Evolutionary conservation across 768 basidiomycete genomes (phyloP), one percentile per base, ranked within the genome.

Genomic region (Lactifluus rugatus): DNA sequence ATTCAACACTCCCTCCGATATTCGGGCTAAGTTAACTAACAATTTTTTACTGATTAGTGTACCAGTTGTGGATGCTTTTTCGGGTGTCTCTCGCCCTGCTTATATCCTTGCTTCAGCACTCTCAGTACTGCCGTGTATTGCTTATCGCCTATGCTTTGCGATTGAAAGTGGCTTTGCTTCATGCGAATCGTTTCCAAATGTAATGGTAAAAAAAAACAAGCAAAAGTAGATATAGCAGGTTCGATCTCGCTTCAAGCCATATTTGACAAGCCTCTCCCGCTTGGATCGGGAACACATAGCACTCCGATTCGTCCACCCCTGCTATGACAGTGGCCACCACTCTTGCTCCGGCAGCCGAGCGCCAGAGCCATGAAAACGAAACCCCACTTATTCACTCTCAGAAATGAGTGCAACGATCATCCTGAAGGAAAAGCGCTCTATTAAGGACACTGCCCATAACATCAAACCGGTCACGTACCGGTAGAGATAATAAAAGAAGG

Each of bases 401-500:
- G 76, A 74, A 62, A 79, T 78, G 63, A 79, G 74, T 8, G 78
- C 78, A 47, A 78, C 73, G 64, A 79, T 79, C 78, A 79, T 79
- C 61, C 78, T 79, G 64, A 37, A 39, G 26, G 11, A 32, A 51
- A 21, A 13, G 34, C 41, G 14, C 36, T 21, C 14, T 16, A 21
- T 48, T 39, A 39, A 45, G 42, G 21, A 37, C 13, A 36, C 26
- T 17, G 34, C 23, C 19, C 19, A 17, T 19, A 25, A 32, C 28
- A 39, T 0, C 14, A 17, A 17, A 26, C 19, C 42, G n/a, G 42
- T 3, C 32, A 68, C 89, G 57, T 64, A 90, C 90, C 88, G 79
- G 68, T 93, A 93, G 64, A 93, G 83, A 67, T 93, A 93, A 71
- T 89, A 91, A 78, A 92, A 91, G 78, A 90, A 91, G 56, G 89